phyloP scores from a whole-genome alignment of 352 stramenopile species.

The Halophytophthora polymorphica region DNA sequence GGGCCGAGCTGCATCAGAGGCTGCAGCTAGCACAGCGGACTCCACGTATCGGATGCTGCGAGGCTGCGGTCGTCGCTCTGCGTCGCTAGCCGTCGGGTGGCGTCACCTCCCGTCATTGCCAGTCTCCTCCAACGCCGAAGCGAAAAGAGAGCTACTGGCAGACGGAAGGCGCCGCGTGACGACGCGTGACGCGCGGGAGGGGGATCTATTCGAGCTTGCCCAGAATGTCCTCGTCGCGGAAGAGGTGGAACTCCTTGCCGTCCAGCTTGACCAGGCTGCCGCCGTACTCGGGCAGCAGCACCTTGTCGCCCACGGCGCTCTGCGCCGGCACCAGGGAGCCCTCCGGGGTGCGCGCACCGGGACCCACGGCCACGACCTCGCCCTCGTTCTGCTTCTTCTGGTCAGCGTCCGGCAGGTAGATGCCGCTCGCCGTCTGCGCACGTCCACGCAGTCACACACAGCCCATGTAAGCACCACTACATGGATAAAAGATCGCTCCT shows the following conservation, averaged over 20 bases:
- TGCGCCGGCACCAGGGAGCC: conserved; percentile 86
- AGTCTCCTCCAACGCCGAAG: background rate
- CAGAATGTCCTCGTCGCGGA: conserved; percentile 96
- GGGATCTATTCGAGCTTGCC: conserved; percentile 90
- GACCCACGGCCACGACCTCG: conserved; percentile 92
- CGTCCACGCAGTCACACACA: too few species aligned
- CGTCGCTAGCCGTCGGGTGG: too few species aligned
- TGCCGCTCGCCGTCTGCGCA: conserved; percentile 87
- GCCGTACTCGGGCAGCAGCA: conserved; percentile 96
- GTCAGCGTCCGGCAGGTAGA: conserved; percentile 93
- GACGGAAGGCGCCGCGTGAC: conserved; percentile 2
- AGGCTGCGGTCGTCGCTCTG: too few species aligned
- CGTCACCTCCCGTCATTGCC: too few species aligned
- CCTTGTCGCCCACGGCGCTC: conserved; percentile 91
- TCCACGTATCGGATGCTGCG: background rate
- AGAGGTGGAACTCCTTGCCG: conserved; percentile 92
- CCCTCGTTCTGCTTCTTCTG: conserved; percentile 94
- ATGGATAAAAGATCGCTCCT: background rate
- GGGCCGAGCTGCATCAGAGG: too few species aligned
- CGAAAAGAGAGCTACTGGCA: background rate
- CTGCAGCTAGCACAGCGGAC: background rate
- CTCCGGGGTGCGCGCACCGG: conserved; percentile 86
- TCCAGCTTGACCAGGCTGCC: conserved; percentile 91
- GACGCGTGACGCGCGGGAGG: background rate
- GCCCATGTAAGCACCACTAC: background rate